phyloP scores from a whole-genome alignment of 2,329 filamentous ascomycete species.

The Aschersonia sp. region DNA sequence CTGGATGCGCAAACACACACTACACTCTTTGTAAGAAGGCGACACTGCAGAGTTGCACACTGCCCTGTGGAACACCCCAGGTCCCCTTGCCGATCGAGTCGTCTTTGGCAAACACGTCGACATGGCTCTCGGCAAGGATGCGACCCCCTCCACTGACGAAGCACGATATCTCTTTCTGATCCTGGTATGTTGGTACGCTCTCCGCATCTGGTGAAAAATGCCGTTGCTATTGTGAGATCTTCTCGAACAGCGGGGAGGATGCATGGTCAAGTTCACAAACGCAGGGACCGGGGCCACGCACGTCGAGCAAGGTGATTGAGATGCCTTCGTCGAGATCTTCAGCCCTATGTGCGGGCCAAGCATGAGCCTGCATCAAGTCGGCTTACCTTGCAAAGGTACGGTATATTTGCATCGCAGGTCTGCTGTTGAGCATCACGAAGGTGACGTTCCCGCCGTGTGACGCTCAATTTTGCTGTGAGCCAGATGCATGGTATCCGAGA shows the following conservation, averaged over 20 bases:
- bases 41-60: not conserved
- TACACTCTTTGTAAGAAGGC: not conserved
- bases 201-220: not conserved
- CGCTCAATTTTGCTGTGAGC: not conserved
- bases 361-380: slow-evolving; percentile 3
- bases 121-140: not conserved
- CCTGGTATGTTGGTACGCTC: slow-evolving; percentile 1
- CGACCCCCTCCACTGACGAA: not conserved
- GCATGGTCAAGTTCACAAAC: not conserved
- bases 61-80: not conserved
- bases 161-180: not conserved
- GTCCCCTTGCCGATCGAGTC: not conserved
- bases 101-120: not conserved
- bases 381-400: not conserved
- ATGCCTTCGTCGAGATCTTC: slow-evolving; percentile 4
- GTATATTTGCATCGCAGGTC: slow-evolving; percentile 1
- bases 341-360: slow-evolving; percentile 6
- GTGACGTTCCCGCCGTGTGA: not conserved
- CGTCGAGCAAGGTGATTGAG: slow-evolving; percentile 4
- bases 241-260: slow-evolving; percentile 3
- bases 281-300: slow-evolving; percentile 2
- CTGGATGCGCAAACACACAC: not conserved
- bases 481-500: not conserved
- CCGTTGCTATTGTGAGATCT: slow-evolving; percentile 3
- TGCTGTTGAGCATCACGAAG: not conserved